Evolutionary conservation across 495 filamentous ascomycete species (phyloP).

Genomic region (Penicillium coprophilum): DNA sequence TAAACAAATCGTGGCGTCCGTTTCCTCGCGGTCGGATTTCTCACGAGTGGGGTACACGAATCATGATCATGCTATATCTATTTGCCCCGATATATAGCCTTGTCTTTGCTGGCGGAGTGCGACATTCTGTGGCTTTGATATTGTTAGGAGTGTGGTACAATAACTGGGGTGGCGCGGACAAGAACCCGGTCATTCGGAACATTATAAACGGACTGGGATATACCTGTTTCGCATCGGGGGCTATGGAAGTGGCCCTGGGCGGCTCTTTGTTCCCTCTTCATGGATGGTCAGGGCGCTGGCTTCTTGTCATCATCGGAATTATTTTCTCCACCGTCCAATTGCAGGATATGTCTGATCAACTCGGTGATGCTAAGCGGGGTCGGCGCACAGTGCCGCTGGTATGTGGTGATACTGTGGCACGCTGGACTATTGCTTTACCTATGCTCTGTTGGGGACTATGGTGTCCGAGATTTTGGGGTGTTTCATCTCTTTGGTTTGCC

Average conservation of each 20-base stretch:
- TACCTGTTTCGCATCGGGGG: slow-evolving; percentile 31
- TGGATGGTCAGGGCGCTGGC: slow-evolving; percentile 28
- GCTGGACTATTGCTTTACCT: slow-evolving; percentile 36
- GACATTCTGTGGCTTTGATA: slow-evolving; percentile 26
- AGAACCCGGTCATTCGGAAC: slow-evolving; percentile 26
- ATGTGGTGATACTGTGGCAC: slow-evolving; percentile 38
- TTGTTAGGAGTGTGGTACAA: slow-evolving; percentile 36
- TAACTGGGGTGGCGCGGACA: slow-evolving; percentile 29
- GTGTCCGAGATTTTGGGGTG: slow-evolving; percentile 33
- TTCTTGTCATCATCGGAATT: slow-evolving; percentile 34
- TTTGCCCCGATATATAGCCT: slow-evolving; percentile 14
- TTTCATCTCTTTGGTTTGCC: not conserved
- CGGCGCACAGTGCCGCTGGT: slow-evolving; percentile 40
- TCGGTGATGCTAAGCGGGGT: slow-evolving; percentile 37
- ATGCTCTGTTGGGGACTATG: slow-evolving; percentile 38
- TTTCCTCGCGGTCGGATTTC: slow-evolving; percentile 28
- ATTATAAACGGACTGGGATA: slow-evolving; percentile 31
- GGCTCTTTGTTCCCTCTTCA: not conserved
- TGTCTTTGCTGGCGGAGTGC: slow-evolving; percentile 13
- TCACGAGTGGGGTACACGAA: slow-evolving; percentile 15
- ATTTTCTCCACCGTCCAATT: slow-evolving; percentile 47
- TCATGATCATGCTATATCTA: slow-evolving; percentile 20
- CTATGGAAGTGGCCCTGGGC: slow-evolving; percentile 25
- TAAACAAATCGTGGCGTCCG: slow-evolving; percentile 44
- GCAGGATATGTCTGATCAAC: slow-evolving; percentile 46